These are phyloP conservation scores for Macrolepiota dolichaula DNA, from an alignment of 768 basidiomycete genomes.

Conservation along the genomic window DNA sequence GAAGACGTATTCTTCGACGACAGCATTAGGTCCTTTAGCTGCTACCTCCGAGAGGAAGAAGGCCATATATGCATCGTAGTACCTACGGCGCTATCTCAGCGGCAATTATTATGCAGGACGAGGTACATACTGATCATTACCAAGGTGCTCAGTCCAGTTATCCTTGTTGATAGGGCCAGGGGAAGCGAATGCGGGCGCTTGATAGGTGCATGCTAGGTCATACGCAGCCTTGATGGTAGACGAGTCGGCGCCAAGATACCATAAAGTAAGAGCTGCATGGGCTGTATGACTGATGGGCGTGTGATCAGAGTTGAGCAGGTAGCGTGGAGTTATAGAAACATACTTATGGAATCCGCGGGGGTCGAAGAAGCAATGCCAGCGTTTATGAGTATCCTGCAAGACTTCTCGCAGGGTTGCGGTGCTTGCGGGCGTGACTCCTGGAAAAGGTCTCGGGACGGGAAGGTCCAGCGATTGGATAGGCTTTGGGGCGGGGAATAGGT, in stretches of 20 bases:
- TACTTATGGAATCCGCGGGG: constrained; percentile 35
- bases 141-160: constrained; percentile 56
- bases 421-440: constrained; percentile 33
- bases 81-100: constrained; percentile 33
- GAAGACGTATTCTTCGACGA: constrained; percentile 63
- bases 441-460: constrained; percentile 17
- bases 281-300: constrained; percentile 39
- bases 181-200: constrained; percentile 35
- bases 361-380: constrained; percentile 57
- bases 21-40: constrained; percentile 35
- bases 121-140: too few relatives aligned
- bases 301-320: neutral
- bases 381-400: constrained; percentile 48
- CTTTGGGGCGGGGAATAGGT: constrained; percentile 5
- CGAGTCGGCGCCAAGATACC: constrained; percentile 52
- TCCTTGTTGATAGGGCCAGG: constrained; percentile 41
- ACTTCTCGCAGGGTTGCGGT: constrained; percentile 35
- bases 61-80: constrained; percentile 51
- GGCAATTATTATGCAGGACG: neutral
- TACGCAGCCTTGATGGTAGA: constrained; percentile 35
- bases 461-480: neutral
- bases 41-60: constrained; percentile 48
- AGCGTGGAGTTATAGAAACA: constrained; percentile 1
- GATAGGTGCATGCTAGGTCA: constrained; percentile 30
- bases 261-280: constrained; percentile 57